Conservation (phyloP, 768 basidiomycete genomes). For the Pholiota conissans region DNA sequence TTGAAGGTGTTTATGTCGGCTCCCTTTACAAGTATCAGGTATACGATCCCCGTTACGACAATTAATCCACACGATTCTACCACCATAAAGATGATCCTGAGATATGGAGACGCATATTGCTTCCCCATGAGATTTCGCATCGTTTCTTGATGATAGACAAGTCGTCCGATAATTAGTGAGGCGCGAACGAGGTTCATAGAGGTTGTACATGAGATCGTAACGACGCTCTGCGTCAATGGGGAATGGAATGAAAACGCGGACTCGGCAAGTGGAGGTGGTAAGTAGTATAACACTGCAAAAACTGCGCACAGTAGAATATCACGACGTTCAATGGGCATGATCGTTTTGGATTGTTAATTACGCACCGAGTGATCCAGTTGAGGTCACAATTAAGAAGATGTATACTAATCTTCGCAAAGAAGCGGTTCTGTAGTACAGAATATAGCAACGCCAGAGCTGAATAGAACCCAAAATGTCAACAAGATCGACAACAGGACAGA, state of each 20-base stretch:
- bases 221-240: background rate
- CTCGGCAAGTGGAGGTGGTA: background rate
- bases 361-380: background rate
- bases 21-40: background rate
- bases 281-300: background rate
- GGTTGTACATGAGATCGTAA: background rate
- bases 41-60: background rate
- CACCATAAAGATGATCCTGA: background rate
- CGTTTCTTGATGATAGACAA: background rate
- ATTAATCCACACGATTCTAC: conserved; percentile 8
- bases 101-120: conserved; percentile 5
- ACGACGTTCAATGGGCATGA: background rate
- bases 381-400: background rate
- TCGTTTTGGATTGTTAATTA: background rate
- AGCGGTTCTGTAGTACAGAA: background rate
- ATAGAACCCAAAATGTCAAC: no score
- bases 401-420: background rate
- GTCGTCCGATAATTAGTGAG: conserved; percentile 1
- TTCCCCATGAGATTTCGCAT: conserved; percentile 3
- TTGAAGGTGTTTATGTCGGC: background rate
- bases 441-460: conserved; percentile 3
- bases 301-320: background rate
- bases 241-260: background rate
- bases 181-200: background rate
- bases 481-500: no score